These are phyloP conservation scores for Termitomyces sp. DNA, from an alignment of 768 basidiomycete genomes.

Conservation along the genomic window DNA sequence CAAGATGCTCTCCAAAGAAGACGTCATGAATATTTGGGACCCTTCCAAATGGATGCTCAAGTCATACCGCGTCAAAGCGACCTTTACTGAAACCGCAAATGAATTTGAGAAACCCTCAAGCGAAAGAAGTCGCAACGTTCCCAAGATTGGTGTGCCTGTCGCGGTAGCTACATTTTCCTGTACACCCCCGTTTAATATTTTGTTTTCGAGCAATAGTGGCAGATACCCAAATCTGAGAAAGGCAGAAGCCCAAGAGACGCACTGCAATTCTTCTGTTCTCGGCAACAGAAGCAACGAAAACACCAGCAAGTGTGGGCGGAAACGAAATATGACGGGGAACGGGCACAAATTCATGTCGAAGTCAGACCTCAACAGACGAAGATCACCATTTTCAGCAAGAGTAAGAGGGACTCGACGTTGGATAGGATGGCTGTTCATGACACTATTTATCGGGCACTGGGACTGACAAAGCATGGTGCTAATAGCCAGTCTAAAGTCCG, in stretches of 20 bases:
- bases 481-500: slow-evolving; percentile 20
- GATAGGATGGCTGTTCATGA: slow-evolving; percentile 67
- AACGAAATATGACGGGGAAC: slow-evolving; percentile 92
- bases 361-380: slow-evolving; percentile 33
- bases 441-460: slow-evolving; percentile 60
- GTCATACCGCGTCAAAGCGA: slow-evolving; percentile 52
- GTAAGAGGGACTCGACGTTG: slow-evolving; percentile 73
- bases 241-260: slow-evolving; percentile 60
- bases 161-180: slow-evolving; percentile 36
- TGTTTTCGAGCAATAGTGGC: not conserved
- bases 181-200: not conserved
- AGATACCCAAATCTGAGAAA: slow-evolving; percentile 85
- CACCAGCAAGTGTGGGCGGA: slow-evolving; percentile 69
- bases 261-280: slow-evolving; percentile 35
- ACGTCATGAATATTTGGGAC: slow-evolving; percentile 77
- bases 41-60: slow-evolving; percentile 46
- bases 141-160: slow-evolving; percentile 57
- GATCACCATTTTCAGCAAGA: slow-evolving; percentile 87
- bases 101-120: slow-evolving; percentile 34
- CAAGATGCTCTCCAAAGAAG: slow-evolving; percentile 49
- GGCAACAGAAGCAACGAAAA: slow-evolving; percentile 13
- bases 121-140: slow-evolving; percentile 26
- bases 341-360: slow-evolving; percentile 89
- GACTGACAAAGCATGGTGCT: slow-evolving; percentile 24
- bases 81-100: slow-evolving; percentile 53